phyloP scores from a whole-genome alignment of 371 early-diverging fungal species.

The Apophysomyces ossiformis region DNA sequence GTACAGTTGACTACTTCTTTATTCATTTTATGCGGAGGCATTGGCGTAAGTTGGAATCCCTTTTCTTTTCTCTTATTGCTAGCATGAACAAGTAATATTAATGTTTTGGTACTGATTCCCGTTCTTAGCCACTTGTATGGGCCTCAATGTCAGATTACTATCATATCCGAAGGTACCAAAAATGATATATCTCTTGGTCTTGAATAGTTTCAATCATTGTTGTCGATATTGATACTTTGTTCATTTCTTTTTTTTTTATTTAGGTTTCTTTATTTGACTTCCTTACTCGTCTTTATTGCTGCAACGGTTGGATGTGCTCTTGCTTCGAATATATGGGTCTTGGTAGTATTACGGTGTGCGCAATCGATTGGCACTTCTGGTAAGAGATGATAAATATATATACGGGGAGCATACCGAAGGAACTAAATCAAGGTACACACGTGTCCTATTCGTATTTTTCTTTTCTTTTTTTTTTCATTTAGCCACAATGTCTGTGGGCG shows the following conservation, averaged over 20 bases:
- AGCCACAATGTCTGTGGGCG: constrained; percentile 49
- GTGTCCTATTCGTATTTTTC: neutral
- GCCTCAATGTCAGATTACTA: constrained; percentile 65
- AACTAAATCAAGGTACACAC: too few relatives aligned
- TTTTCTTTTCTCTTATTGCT: constrained; percentile 4
- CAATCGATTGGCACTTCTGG: constrained; percentile 73
- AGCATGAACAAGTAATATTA: neutral
- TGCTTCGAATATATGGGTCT: constrained; percentile 48
- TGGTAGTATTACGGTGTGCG: constrained; percentile 63
- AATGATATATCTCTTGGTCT: neutral
- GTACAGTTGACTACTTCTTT: constrained; percentile 55
- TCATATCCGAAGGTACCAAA: constrained; percentile 46
- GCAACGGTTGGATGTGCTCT: constrained; percentile 68
- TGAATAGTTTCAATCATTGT: neutral
- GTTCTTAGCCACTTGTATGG: constrained; percentile 57
- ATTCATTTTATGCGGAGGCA: constrained; percentile 58
- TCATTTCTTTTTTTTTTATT: neutral
- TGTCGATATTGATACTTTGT: neutral
- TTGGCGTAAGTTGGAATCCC: constrained; percentile 32
- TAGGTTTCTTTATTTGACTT: constrained; percentile 59
- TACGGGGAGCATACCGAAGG: too few relatives aligned
- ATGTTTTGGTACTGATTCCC: neutral
- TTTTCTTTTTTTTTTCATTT: neutral
- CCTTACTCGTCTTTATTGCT: constrained; percentile 54
- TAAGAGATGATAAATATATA: constrained; percentile 12